A percentile compares a stretch with the other conserved stretches of the same genome.
Conservation (phyloP, 1,284 basidiomycete species). For the Volvariella surrecta region DNA sequence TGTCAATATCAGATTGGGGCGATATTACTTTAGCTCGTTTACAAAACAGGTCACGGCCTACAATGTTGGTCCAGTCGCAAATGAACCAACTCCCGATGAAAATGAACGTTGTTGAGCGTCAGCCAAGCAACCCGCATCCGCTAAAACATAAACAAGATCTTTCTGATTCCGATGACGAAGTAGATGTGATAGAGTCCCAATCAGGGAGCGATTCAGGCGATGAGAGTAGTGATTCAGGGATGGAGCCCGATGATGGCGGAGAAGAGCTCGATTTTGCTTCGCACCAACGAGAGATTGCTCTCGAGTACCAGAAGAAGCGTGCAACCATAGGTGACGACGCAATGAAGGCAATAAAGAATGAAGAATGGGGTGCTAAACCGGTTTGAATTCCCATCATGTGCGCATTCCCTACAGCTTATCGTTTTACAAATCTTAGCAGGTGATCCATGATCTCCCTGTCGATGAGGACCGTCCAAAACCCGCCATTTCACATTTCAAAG, state of each 20-base stretch:
- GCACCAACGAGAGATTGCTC: constrained; percentile 66
- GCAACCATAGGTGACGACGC: constrained; percentile 43
- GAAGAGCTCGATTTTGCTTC: constrained; percentile 48
- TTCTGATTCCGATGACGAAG: constrained; percentile 44
- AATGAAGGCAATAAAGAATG: constrained; percentile 40
- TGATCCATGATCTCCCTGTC: constrained; percentile 17
- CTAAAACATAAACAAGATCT: constrained; percentile 18
- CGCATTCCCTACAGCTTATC: constrained; percentile 8
- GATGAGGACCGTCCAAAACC: constrained; percentile 30
- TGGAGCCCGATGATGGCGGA: constrained; percentile 30
- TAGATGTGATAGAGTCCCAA: constrained; percentile 17
- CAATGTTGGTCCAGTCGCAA: constrained; percentile 28
- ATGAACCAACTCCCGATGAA: constrained; percentile 48
- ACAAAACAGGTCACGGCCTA: constrained; percentile 26
- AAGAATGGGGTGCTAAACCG: constrained; percentile 30
- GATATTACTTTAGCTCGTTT: constrained; percentile 45
- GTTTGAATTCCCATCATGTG: constrained; percentile 19
- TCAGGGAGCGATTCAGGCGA: constrained; percentile 17
- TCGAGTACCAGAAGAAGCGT: constrained; percentile 61
- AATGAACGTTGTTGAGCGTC: constrained; percentile 57
- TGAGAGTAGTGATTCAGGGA: constrained; percentile 16
- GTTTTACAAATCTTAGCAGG: constrained; percentile 4
- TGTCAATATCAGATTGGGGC: constrained; percentile 33
- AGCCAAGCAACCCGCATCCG: constrained; percentile 17
- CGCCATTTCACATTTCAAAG: constrained; percentile 54